These are phyloP conservation scores for Cystobasidiopsis lactophilus DNA, from an alignment of 768 basidiomycete genomes.

Conservation along the genomic window DNA sequence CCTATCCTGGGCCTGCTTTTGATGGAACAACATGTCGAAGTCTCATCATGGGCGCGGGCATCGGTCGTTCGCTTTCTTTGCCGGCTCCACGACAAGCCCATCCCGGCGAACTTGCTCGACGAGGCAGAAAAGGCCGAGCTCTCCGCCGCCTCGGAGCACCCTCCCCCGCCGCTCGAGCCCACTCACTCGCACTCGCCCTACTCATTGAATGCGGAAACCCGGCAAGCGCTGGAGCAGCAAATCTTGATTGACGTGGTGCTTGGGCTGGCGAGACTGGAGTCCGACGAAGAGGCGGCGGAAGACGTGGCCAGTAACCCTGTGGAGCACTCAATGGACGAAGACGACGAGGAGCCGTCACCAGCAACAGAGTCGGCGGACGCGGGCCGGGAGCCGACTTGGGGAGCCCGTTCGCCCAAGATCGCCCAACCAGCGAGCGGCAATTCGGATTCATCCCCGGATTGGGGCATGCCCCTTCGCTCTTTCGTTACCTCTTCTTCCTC, in stretches of 20 bases:
- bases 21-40: constrained; percentile 49
- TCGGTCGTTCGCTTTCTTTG: constrained; percentile 58
- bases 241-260: constrained; percentile 68
- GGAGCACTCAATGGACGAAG: neutral
- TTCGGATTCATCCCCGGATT: neutral
- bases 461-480: constrained; percentile 10
- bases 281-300: constrained; percentile 24
- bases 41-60: constrained; percentile 49
- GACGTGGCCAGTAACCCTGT: constrained; percentile 7
- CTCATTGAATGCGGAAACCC: constrained; percentile 27
- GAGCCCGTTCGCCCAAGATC: neutral
- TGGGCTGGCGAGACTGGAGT: constrained; percentile 59
- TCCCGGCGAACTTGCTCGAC: neutral
- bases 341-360: neutral
- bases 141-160: neutral
- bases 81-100: constrained; percentile 33
- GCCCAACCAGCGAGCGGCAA: neutral
- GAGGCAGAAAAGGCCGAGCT: neutral
- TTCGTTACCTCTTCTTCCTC: constrained; percentile 1
- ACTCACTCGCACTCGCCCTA: constrained; percentile 19
- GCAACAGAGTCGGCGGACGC: neutral
- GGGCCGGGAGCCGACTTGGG: neutral
- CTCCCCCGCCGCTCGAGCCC: neutral
- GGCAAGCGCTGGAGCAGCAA: constrained; percentile 52
- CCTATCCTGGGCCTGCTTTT: constrained; percentile 73